Percentiles rank a stretch among this genome's conserved stretches.
These are phyloP conservation scores for Quercus variabilis DNA, from an alignment of 306 rosid species.

Conservation along the genomic window DNA sequence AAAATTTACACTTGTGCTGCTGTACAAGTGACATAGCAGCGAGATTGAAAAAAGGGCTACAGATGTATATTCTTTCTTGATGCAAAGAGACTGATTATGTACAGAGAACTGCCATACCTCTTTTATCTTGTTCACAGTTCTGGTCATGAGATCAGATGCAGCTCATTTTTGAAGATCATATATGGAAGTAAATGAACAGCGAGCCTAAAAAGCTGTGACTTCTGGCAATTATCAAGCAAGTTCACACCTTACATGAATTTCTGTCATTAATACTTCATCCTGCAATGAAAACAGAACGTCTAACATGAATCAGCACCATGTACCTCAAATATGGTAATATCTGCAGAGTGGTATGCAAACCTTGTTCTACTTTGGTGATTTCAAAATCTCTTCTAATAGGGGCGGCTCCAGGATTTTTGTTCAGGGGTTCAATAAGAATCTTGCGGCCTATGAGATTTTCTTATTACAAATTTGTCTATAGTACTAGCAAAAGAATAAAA, in stretches of 20 bases:
- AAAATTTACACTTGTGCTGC: neutral
- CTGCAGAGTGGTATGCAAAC: conserved; percentile 25
- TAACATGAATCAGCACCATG: too few species aligned
- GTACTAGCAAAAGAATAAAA: too few species aligned
- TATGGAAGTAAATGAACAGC: neutral
- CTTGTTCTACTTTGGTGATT: conserved; percentile 59
- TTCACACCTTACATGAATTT: too few species aligned
- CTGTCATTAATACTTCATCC: too few species aligned
- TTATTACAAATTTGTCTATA: too few species aligned
- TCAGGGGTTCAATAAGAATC: too few species aligned
- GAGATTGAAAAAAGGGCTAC: neutral
- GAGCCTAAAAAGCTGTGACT: neutral
- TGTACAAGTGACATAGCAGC: neutral
- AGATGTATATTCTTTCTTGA: neutral
- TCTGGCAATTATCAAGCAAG: neutral
- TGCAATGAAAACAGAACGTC: too few species aligned
- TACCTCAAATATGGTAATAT: conserved; percentile 1
- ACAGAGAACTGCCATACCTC: neutral
- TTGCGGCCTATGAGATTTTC: too few species aligned
- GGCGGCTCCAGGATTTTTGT: too few species aligned
- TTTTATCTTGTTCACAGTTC: neutral
- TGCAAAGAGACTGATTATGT: neutral
- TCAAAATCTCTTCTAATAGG: conserved; percentile 7
- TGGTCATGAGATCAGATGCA: neutral
- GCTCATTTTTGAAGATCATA: neutral